These are phyloP conservation scores for Euphrasia arctica DNA, from an alignment of 305 asterid species.

Conservation along the genomic window DNA sequence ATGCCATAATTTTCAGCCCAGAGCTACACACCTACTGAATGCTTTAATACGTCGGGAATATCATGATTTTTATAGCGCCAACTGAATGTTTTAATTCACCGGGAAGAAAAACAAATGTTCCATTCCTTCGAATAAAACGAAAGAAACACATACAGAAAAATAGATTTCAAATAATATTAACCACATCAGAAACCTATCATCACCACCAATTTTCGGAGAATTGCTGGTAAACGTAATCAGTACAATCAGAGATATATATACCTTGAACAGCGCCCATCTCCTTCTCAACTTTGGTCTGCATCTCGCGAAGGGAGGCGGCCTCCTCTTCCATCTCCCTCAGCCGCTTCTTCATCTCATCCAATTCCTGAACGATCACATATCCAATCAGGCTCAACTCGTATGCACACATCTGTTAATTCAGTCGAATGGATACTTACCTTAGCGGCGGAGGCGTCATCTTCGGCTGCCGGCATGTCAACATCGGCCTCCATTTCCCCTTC, in stretches of 20 bases:
- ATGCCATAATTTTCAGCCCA: neutral
- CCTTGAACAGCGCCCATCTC: constrained; percentile 97
- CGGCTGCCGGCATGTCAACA: constrained; percentile 72
- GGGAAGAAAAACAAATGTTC: neutral
- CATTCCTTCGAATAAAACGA: too few relatives aligned
- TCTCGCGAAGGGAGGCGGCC: constrained; percentile 90
- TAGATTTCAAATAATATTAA: too few relatives aligned
- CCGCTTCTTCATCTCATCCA: constrained; percentile 97
- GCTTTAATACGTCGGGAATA: neutral
- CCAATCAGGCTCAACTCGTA: constrained; percentile 23
- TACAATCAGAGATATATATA: constrained; percentile 22
- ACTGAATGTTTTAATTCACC: neutral
- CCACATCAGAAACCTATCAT: too few relatives aligned
- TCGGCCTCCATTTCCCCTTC: constrained; percentile 91
- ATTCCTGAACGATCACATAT: constrained; percentile 46
- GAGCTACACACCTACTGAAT: neutral
- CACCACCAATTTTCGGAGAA: too few relatives aligned
- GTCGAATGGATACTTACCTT: constrained; percentile 42
- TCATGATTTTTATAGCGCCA: neutral
- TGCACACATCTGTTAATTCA: neutral
- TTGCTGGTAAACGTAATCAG: neutral
- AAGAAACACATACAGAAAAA: too few relatives aligned
- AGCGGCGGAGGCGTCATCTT: constrained; percentile 62
- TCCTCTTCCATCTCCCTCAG: constrained; percentile 97
- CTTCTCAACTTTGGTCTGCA: constrained; percentile 97